Evolutionary conservation across 139 green algal species (phyloP).

Genomic region (Gonium pectorale): DNA sequence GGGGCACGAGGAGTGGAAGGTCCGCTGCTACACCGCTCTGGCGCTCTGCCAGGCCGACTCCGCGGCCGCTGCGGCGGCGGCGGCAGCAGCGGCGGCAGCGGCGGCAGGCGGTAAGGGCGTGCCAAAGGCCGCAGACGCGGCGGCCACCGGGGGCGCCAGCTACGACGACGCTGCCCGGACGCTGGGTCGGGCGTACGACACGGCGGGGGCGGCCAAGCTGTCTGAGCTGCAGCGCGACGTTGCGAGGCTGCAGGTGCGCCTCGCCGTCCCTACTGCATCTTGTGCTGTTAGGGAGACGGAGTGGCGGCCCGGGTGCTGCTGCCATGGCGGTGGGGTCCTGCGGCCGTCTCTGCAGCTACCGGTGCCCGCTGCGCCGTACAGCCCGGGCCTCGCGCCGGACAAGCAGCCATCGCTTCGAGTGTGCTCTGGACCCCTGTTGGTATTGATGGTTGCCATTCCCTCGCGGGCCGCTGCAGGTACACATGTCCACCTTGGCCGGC

Average conservation of each 20-base stretch:
- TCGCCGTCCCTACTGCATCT: too few species aligned
- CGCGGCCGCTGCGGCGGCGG: not conserved
- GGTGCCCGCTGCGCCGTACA: too few species aligned
- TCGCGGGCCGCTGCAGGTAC: constrained; percentile 20
- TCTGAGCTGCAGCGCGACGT: constrained; percentile 60
- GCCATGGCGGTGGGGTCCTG: too few species aligned
- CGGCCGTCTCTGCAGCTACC: too few species aligned
- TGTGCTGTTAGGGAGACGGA: too few species aligned
- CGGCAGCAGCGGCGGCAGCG: not conserved
- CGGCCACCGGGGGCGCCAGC: not conserved
- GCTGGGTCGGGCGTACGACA: constrained; percentile 60
- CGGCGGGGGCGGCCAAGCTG: constrained; percentile 24
- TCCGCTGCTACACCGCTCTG: constrained; percentile 60
- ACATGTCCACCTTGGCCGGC: constrained; percentile 5
- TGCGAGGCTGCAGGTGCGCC: constrained; percentile 60
- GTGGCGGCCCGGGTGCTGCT: too few species aligned
- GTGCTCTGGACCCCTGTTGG: too few species aligned
- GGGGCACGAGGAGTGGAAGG: constrained; percentile 64
- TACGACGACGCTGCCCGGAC: constrained; percentile 45
- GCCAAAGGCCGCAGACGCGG: not conserved
- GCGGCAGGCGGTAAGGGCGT: not conserved
- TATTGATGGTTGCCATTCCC: too few species aligned
- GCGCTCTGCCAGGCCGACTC: constrained; percentile 60
- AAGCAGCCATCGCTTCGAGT: too few species aligned
- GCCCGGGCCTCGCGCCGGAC: too few species aligned